Conservation (phyloP, 495 filamentous ascomycete species). For the Annulohypoxylon nitens region DNA sequence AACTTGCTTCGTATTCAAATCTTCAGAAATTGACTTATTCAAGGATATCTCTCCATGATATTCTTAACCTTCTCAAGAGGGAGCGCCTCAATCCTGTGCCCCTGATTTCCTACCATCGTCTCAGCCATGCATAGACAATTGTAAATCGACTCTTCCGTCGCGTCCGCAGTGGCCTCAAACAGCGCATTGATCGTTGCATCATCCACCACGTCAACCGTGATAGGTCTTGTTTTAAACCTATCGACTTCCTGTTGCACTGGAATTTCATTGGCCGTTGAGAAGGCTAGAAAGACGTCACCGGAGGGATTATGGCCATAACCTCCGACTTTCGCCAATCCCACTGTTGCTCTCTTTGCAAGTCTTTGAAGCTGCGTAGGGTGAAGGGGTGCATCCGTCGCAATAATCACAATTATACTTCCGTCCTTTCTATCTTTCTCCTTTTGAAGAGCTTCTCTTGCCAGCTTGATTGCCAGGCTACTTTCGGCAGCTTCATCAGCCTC, state of each 20-base stretch:
- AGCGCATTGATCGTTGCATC: constrained; percentile 64
- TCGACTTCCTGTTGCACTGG: constrained; percentile 52
- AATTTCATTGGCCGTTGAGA: constrained; percentile 63
- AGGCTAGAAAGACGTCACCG: constrained; percentile 67
- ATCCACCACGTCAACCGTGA: constrained; percentile 58
- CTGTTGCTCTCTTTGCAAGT: constrained; percentile 65
- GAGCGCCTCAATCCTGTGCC: constrained; percentile 58
- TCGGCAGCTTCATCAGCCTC: constrained; percentile 47
- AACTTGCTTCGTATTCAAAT: background rate
- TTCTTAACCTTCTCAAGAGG: constrained; percentile 61
- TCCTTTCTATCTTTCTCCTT: constrained; percentile 60
- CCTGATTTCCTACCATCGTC: constrained; percentile 59
- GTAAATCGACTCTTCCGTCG: constrained; percentile 66
- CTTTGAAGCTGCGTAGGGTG: constrained; percentile 63
- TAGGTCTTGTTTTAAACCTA: constrained; percentile 53
- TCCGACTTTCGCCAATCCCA: constrained; percentile 64
- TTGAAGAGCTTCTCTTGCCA: constrained; percentile 39
- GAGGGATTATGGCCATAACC: constrained; percentile 63
- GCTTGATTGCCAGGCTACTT: constrained; percentile 45
- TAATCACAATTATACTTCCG: constrained; percentile 67
- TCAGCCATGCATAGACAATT: constrained; percentile 66
- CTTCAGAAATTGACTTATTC: background rate
- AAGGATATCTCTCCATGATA: constrained; percentile 60
- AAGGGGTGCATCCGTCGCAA: constrained; percentile 66
- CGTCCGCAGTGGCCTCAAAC: constrained; percentile 64